Evolutionary conservation across 257 asterid genomes (phyloP), one percentile per base, ranked within the genome.

Genomic region (Pogostemon cablin): DNA sequence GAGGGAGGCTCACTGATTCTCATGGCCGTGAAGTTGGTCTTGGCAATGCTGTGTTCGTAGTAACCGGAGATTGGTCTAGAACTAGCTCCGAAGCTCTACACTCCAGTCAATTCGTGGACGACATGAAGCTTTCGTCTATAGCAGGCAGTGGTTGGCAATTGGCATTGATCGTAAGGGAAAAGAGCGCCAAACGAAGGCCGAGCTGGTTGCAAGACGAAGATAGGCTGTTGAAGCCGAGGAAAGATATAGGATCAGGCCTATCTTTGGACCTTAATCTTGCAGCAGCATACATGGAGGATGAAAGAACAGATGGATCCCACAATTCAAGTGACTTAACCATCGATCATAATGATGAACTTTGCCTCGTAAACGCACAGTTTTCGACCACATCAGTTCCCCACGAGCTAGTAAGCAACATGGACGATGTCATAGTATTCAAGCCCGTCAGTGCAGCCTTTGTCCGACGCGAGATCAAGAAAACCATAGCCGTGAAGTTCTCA

Each of bases 21-120:
- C 90, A 89, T 72, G 97, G 98, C 7, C 93, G 98, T 9, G 98
- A 95, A 76, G 92, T 88, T 9, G 85, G 96, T 53, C 92, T 95
- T 3, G 97, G 98, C 32, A 95, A 89, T 65, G 88, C 90, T 17
- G 61, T 91, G 37, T 91, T 91, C 77, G 66, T 95, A 9, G 82
- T 95, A 10, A 84, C 97, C 0, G 99, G 99, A 10, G 92, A 91
- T 72, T 95, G 99, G 98, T 91, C 99, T 0, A 75, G 57, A 32
- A 69, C 69, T 2, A 72, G 20, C 47, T 72, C 81, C 0, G 85
- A 85, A 17, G 81, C 76, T 47, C n/a, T 65, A 7, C 63, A 76
- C 35, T 82, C 83, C 35, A 78, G 80, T 7, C 75, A 69, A 34
- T 74, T 77, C 43, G 68, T 82, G 0, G 91, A 89, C 38, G 90